phyloP scores from a whole-genome alignment of 169 alveolate species.

The Ichthyophthirius multifiliis region DNA sequence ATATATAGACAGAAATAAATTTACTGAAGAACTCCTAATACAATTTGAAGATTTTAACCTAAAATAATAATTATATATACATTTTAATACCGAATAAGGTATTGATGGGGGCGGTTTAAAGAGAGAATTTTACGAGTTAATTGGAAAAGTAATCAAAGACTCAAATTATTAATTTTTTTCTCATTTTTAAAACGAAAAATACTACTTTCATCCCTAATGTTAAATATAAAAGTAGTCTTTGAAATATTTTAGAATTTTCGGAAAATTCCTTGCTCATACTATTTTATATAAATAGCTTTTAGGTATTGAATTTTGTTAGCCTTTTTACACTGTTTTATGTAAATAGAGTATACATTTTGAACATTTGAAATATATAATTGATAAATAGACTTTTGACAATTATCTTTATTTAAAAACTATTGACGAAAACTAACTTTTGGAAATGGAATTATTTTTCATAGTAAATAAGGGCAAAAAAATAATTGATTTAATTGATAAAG shows the following conservation, averaged over 20 bases:
- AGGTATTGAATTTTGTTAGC: background rate
- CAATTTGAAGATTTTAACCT: conserved; percentile 10
- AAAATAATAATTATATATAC: background rate
- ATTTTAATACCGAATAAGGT: conserved; percentile 25
- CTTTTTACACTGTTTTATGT: background rate
- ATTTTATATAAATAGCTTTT: background rate
- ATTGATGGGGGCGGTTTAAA: conserved; percentile 45
- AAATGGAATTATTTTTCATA: conserved; percentile 5
- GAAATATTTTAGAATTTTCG: conserved; percentile 18
- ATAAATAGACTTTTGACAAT: conserved; percentile 19
- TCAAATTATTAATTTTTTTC: conserved; percentile 19
- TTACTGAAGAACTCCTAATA: conserved; percentile 10
- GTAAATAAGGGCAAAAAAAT: background rate
- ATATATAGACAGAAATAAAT: conserved; percentile 17
- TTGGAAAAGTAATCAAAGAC: conserved; percentile 36
- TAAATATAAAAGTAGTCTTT: conserved; percentile 7
- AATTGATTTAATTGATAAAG: conserved; percentile 14
- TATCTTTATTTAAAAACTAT: background rate
- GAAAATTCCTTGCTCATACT: background rate
- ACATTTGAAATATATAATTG: conserved; percentile 12
- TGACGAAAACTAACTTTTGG: background rate
- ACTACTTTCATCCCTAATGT: conserved; percentile 8
- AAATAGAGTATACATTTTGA: background rate
- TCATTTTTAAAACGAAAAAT: background rate
- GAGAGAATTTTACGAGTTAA: conserved; percentile 38